These are phyloP conservation scores for Aspergillus sclerotiicarbonarius DNA, from an alignment of 495 filamentous ascomycete species.

Conservation along the genomic window DNA sequence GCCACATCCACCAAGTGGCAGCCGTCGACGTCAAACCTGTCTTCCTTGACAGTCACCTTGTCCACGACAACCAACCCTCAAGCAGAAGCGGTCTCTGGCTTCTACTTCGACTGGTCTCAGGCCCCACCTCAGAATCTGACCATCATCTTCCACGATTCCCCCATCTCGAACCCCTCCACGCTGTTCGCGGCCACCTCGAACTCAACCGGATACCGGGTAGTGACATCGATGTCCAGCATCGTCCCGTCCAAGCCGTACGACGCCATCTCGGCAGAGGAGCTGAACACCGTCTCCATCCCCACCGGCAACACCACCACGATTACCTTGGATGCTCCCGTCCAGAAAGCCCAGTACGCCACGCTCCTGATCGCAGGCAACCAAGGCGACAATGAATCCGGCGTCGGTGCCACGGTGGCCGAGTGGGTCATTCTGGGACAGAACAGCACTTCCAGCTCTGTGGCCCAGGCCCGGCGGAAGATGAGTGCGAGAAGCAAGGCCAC, in stretches of 20 bases:
- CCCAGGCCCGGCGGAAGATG: constrained; percentile 14
- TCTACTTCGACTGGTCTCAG: constrained; percentile 68
- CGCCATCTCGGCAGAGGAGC: constrained; percentile 17
- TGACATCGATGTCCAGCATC: constrained; percentile 28
- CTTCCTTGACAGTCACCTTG: constrained; percentile 50
- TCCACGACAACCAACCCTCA: constrained; percentile 38
- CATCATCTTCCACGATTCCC: constrained; percentile 54
- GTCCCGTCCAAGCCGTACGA: constrained; percentile 39
- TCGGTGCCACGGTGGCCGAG: constrained; percentile 70
- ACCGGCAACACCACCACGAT: constrained; percentile 49
- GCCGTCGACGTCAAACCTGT: constrained; percentile 50
- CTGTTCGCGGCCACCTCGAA: constrained; percentile 9
- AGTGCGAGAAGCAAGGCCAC: constrained; percentile 2
- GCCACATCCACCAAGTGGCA: constrained; percentile 72
- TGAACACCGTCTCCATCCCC: constrained; percentile 37
- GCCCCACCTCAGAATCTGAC: constrained; percentile 56
- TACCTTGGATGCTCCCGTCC: constrained; percentile 33
- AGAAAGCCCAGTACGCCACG: constrained; percentile 42
- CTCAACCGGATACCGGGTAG: constrained; percentile 15
- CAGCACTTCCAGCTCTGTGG: background rate
- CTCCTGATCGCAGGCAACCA: constrained; percentile 49
- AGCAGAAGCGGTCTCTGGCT: constrained; percentile 41
- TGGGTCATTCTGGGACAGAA: constrained; percentile 55
- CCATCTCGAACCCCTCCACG: constrained; percentile 20
- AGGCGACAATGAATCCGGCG: constrained; percentile 40